Percentiles rank a stretch among this genome's conserved stretches.
These are phyloP conservation scores for Erysimum cheiranthoides DNA, from an alignment of 345 rosid species.

Conservation along the genomic window DNA sequence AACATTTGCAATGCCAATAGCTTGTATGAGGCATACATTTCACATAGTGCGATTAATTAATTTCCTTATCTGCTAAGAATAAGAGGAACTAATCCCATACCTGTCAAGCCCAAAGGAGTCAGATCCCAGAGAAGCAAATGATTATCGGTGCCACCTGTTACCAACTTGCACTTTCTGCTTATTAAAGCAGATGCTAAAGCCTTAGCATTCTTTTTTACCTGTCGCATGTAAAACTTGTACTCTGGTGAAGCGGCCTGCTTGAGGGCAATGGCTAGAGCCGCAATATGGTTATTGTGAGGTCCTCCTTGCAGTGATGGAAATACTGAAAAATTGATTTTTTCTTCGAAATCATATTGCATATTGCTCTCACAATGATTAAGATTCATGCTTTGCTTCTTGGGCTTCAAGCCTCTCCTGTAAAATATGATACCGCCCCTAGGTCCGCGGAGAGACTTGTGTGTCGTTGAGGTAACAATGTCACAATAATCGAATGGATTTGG, in stretches of 20 bases:
- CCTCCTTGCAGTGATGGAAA: constrained; percentile 95
- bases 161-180: constrained; percentile 75
- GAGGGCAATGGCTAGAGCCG: constrained; percentile 94
- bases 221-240: constrained; percentile 82
- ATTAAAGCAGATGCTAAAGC: constrained; percentile 75
- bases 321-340: constrained; percentile 85
- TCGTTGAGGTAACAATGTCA: constrained; percentile 92
- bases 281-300: constrained; percentile 95
- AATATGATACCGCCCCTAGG: constrained; percentile 95
- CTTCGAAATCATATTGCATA: constrained; percentile 77
- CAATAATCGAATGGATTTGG: constrained; percentile 83
- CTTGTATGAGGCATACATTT: constrained; percentile 18
- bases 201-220: constrained; percentile 85
- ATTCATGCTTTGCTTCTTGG: constrained; percentile 63
- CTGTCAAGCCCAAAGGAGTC: constrained; percentile 77
- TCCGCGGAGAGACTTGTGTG: constrained; percentile 91
- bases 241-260: constrained; percentile 88
- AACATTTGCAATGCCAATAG: constrained; percentile 10
- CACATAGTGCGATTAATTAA: not conserved
- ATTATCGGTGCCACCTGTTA: constrained; percentile 92
- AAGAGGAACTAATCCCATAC: constrained; percentile 44
- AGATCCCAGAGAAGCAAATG: constrained; percentile 96
- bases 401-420: constrained; percentile 76
- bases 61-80: not conserved
- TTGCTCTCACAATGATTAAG: constrained; percentile 62